Conservation (phyloP, 2,329 filamentous ascomycete genomes). For the Macroventuria anomochaeta region DNA sequence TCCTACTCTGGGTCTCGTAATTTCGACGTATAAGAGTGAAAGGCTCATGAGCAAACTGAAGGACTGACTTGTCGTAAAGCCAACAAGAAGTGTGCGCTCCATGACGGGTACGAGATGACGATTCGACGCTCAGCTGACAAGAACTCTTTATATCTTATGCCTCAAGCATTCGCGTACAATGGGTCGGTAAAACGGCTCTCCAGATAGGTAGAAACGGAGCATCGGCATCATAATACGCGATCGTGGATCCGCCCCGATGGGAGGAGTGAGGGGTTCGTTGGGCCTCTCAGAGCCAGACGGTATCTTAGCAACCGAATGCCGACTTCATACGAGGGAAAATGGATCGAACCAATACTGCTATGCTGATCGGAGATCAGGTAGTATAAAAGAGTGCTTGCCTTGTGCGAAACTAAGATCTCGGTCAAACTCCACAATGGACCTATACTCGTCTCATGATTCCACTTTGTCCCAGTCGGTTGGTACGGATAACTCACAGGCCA, state of each 20-base stretch:
- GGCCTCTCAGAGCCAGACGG: neutral
- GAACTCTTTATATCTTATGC: neutral
- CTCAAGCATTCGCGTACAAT: neutral
- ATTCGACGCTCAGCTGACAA: neutral
- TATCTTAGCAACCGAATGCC: neutral
- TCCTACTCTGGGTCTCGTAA: neutral
- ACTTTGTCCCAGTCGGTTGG: neutral
- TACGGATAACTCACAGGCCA: neutral
- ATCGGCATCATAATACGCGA: neutral
- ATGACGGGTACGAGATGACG: neutral
- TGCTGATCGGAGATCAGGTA: neutral
- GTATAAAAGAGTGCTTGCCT: neutral
- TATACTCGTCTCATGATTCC: neutral
- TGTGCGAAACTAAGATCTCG: neutral
- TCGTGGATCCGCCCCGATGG: neutral
- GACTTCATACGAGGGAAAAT: neutral
- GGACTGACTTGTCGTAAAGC: neutral
- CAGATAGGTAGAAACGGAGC: neutral
- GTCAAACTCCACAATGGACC: neutral
- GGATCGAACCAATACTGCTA: no score
- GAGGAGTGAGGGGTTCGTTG: neutral
- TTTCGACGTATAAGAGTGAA: constrained; percentile 2
- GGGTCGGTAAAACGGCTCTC: neutral
- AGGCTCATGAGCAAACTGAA: constrained; percentile 1
- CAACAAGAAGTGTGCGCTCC: constrained; percentile 1